Evolutionary conservation across 2,329 filamentous ascomycete genomes (phyloP).

Genomic region (Cordyceps farinosa): DNA sequence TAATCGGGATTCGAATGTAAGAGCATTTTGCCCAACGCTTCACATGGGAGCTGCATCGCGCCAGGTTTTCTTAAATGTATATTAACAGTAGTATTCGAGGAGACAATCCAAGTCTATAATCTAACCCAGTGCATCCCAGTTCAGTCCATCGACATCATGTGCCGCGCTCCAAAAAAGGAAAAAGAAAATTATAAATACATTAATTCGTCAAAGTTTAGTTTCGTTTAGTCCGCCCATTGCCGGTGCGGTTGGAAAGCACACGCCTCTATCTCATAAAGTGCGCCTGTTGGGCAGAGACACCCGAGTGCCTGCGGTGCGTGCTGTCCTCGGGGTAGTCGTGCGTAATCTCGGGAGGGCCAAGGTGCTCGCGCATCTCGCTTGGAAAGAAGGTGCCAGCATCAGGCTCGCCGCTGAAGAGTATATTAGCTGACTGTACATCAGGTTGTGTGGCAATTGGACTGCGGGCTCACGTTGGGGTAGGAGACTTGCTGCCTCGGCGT

Average conservation of each 20-base stretch:
- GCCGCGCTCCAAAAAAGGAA: neutral
- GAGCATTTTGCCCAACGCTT: too few species aligned
- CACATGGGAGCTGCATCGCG: too few species aligned
- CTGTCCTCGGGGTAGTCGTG: conserved; percentile 19
- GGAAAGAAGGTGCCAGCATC: neutral
- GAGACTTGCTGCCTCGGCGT: neutral
- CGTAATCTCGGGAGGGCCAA: conserved; percentile 16
- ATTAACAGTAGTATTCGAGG: neutral
- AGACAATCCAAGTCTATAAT: neutral
- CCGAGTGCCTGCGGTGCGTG: conserved; percentile 16
- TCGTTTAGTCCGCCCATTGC: too few species aligned
- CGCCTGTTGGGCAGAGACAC: conserved; percentile 11
- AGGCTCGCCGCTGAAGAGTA: neutral
- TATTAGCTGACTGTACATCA: neutral
- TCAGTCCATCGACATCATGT: neutral
- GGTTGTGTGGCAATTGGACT: neutral
- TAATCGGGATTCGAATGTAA: neutral
- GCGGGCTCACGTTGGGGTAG: neutral
- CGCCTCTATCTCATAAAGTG: conserved; percentile 9
- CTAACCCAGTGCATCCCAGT: neutral
- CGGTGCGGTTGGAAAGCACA: neutral
- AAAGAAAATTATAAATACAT: neutral
- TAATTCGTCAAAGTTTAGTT: neutral
- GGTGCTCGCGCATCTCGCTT: conserved; percentile 11
- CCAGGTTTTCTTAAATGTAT: too few species aligned